Evolutionary conservation across 108 stramenopile species (phyloP), one percentile per base, ranked within the genome.

Genomic region (Pseudonitzschia pungens): DNA sequence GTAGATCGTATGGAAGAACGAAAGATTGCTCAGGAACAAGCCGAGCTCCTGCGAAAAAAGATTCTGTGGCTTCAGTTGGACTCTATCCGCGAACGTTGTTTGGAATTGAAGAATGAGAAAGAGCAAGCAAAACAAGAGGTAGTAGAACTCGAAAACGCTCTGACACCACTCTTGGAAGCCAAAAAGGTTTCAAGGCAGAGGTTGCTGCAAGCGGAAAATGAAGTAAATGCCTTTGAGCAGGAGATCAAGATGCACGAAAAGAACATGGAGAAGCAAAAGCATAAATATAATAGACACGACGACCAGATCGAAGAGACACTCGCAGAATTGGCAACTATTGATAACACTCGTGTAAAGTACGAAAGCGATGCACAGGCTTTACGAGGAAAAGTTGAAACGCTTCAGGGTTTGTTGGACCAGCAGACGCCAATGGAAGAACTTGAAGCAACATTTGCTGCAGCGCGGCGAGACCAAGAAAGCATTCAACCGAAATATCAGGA

Each of bases 1-100:
- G 84, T 85, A 76, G 81, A 81, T 27, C 75, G 73, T 21, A 84
- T 92, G 82, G 89, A 93, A 74, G 87, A 90, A 63, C 84, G 90
- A 42, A 71, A 83, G 56, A 45, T 54, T 16, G 76, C 69, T 50
- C 40, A 79, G 12, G 79, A 87, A 65, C 80, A 89, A 67, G 77
- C 86, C 31, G 78, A 84, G 3, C 66, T 95, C 7, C 68, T 89
- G 14, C 41, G 83, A 59, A 83, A 92, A 72, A 92, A 90, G 53
- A 53, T 84, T 10, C 43, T 83, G 16, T 95, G 94, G 94, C 33
- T 89, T 12, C 16, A 86, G 26, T 85, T 89, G 66, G 91, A 96
- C 43, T 67, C 57, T 6, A 22, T 73, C 28, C 64, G 84, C 2
- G 75, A 63, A 15, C 59, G 74, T 51, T 78, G 83, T 27, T 65